phyloP scores from a whole-genome alignment of 176 grass and related monocot species.

The Triticum aestivum region IWGSC_CS_RefSeq_v2.1 NC_057813.1:455387101-455387600 shows the following conservation, averaged over 20 bases:
- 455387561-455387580: constrained; percentile 45
- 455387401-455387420: too few relatives aligned
- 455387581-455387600: constrained; percentile 33
- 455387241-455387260: too few relatives aligned
- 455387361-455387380: background rate
- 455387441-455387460: background rate
- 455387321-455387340: background rate
- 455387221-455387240: too few relatives aligned
- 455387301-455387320: constrained; percentile 4
- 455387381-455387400: too few relatives aligned
- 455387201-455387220: too few relatives aligned
- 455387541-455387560: constrained; percentile 35
- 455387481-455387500: constrained; percentile 10
- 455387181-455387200: too few relatives aligned
- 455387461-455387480: background rate
- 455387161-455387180: too few relatives aligned
- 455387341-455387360: constrained; percentile 24
- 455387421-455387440: too few relatives aligned
- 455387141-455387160: too few relatives aligned
- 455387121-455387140: too few relatives aligned
- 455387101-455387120: too few relatives aligned
- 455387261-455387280: background rate
- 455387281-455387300: background rate
- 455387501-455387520: constrained; percentile 35
- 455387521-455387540: constrained; percentile 34